Base-by-base conservation (phyloP, 2,329 filamentous ascomycete genomes). In the Pestalotiopsis sp. region DNA sequence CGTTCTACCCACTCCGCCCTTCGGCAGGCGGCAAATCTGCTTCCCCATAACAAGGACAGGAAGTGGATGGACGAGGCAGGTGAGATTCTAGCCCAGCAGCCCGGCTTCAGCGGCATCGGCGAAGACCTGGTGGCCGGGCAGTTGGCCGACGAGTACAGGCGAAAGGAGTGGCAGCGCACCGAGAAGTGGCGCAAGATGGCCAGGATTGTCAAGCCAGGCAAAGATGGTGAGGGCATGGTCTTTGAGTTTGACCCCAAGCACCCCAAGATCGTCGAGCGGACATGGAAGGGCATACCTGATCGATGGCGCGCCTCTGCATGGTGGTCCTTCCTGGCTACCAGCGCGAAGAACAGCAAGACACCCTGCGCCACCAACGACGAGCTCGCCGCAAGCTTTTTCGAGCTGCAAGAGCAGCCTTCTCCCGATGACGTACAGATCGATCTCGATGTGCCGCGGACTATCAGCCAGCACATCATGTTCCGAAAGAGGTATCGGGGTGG, bases 281-380 rank as follows among this genome's bases (percentile, higher is more conserved):
- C 94, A 1, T 99, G 96, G 96, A 99, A 99, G 79, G 96, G 96
- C 38, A 97, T 99, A 71, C 96, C 96, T 0, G 96, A 99, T 80
- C 90, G 94, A 71, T 99, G 96, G 96, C 92, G 96, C 65, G 89
- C 92, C 39, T 92, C 93, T 1, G 96, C 95, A 2, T 99, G 96
- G 96, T 95, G 95, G 82, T 94, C 94, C 3, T 99, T 99, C 77
- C 87, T 99, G 36, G 87, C 90, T 6, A 84, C 92, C 9, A 95
- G 93, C 71, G 94, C 94, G 41, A 90, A 88, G 76, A 88, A 86
- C 70, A 85, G 88, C 71, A 81, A 85, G 64, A 85, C 88, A 68
- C 71, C 73, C n/a, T 89, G 87, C 64, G 87, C 88, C 3, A 85
- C 89, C 0, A 93, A 96, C 67, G 88, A 91, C 55, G 87, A 93